Evolutionary conservation across 108 stramenopile species (phyloP), one percentile per base, ranked within the genome.

Genomic region (Conticribra weissflogii): DNA sequence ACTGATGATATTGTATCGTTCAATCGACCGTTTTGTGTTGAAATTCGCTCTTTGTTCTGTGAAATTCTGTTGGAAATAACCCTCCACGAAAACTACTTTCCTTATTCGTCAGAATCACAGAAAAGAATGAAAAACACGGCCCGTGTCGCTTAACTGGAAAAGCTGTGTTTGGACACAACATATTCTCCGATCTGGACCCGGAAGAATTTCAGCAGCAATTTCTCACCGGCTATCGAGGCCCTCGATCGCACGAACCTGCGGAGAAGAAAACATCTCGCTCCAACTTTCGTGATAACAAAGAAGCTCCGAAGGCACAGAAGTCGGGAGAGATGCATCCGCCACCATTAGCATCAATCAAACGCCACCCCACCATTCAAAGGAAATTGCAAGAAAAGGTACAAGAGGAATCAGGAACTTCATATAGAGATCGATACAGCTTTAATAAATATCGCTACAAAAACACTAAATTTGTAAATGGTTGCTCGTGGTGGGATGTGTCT

Each of bases 161-260:
- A 60, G 76, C 78, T 17, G 86, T 92, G 28, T 95, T 95, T 86
- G 94, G 89, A 0, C 86, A 86, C 15, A 92, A 86, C 58, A 77
- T 81, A 8, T 89, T 95, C 44, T 74, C 84, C 51, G 94, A 95
- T 58, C 76, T 95, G 47, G 81, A 86, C 12, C 78, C 79, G 0
- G 83, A 82, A 54, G 94, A 95, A 62, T 95, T 95, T 76, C 73
- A 84, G 58, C 66, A 77, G 15, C 76, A 74, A 36, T 95, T 78
- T 56, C 64, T 95, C 14, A 94, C 87, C 2, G 93, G 90, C 16
- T 94, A 94, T 64, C 88, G 64, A 23, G 83, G 87, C 16, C 86
- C 86, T 2, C 61, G 34, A 55, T 58, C 74, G 23, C 79, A 88
- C 34, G 81, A 83, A 19, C 19, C 75, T 36, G 3, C 28, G 41